Evolutionary conservation across 306 rosid genomes (phyloP).

Genomic region (Sicyos edulis): DNA sequence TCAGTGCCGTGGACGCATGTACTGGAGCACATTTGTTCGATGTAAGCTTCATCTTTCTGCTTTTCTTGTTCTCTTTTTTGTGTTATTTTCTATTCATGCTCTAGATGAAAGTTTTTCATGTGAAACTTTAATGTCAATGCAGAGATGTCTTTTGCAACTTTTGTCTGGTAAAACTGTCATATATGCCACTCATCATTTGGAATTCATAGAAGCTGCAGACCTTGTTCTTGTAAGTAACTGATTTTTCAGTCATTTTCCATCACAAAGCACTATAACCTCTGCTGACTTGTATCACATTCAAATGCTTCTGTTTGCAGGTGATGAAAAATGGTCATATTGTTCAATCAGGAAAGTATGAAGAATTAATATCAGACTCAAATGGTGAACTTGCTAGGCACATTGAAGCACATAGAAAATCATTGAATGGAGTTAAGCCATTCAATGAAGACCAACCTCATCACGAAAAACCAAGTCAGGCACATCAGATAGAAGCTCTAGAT

Average conservation of each 20-base stretch:
- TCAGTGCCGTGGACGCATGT: conserved; percentile 94
- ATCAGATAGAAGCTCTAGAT: conserved; percentile 52
- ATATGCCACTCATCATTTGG: conserved; percentile 84
- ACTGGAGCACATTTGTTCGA: conserved; percentile 75
- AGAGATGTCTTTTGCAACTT: conserved; percentile 77
- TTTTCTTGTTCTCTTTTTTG: neutral
- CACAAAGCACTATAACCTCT: neutral
- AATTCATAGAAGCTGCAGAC: conserved; percentile 80
- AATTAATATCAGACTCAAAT: conserved; percentile 45
- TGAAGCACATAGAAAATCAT: conserved; percentile 66
- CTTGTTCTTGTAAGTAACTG: conserved; percentile 51
- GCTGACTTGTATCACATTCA: neutral
- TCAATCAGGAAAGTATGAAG: conserved; percentile 62
- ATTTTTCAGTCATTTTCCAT: conserved; percentile 1
- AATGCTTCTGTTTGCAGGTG: conserved; percentile 40
- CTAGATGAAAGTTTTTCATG: conserved; percentile 2
- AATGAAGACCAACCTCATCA: conserved; percentile 33
- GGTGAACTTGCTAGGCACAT: conserved; percentile 71
- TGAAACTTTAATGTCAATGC: conserved; percentile 32
- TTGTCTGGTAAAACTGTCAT: conserved; percentile 71
- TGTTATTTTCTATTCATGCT: neutral
- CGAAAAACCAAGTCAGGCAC: conserved; percentile 32
- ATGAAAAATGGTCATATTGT: conserved; percentile 68
- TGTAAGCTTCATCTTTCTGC: conserved; percentile 30
- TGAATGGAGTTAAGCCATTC: conserved; percentile 48